A percentile compares a stretch with the other conserved stretches of the same genome.
Evolutionary conservation across 441 rosid genomes (phyloP).

Genomic region (Adansonia rubrostipa): DNA sequence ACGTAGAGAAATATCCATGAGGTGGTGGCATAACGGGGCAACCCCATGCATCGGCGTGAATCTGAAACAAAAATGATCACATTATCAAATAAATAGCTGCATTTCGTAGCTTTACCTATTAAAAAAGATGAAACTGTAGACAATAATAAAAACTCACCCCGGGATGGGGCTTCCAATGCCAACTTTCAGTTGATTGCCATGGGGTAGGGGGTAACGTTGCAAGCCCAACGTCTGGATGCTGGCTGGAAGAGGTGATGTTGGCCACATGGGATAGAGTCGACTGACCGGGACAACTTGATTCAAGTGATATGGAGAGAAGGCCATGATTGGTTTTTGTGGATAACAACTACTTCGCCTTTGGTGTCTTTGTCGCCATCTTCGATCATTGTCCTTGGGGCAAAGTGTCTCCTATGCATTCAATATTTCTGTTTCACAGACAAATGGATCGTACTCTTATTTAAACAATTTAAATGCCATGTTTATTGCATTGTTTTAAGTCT

Average conservation of each 20-base stretch:
- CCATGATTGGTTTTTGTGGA: constrained; percentile 63
- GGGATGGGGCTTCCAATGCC: constrained; percentile 77
- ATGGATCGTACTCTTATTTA: too few species aligned
- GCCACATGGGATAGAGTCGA: constrained; percentile 71
- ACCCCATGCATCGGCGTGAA: constrained; percentile 89
- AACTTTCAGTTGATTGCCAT: constrained; percentile 61
- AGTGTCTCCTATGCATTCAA: constrained; percentile 80
- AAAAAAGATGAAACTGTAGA: background rate
- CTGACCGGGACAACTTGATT: constrained; percentile 41
- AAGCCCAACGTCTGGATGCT: constrained; percentile 58
- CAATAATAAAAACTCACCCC: constrained; percentile 48
- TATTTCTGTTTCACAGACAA: constrained; percentile 65
- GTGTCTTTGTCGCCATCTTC: constrained; percentile 69
- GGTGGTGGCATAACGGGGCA: constrained; percentile 76
- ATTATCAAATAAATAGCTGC: constrained; percentile 21
- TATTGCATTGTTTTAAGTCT: background rate
- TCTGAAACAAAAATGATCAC: constrained; percentile 42
- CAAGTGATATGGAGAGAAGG: constrained; percentile 63
- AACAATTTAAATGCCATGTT: background rate
- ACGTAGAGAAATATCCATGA: constrained; percentile 37
- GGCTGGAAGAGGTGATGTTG: constrained; percentile 54
- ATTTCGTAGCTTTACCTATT: constrained; percentile 5
- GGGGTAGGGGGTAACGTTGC: constrained; percentile 42
- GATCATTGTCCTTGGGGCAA: constrained; percentile 84
- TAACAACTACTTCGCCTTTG: constrained; percentile 46